Base-by-base conservation (phyloP, 1,139 yeast genomes). In the Candida tetrigidarum region DNA sequence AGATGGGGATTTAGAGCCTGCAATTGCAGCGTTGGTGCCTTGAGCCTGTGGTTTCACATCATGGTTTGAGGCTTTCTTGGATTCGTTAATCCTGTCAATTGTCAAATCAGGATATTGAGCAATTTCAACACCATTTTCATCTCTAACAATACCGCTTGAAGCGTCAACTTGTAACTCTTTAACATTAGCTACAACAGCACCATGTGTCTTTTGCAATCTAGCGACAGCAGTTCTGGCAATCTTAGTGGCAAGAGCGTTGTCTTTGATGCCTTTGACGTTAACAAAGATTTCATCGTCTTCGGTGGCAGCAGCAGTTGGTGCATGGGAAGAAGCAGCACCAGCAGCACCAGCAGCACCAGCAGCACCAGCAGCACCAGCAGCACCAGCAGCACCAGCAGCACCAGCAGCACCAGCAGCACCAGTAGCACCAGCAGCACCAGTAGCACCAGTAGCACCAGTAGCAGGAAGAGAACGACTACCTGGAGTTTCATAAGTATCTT, bases 121-220 rank as follows among this genome's bases (percentile, higher is more conserved):
- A 44, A 54, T 48, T 43, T 46, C 50, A 32, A 44, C 43, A 11
- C 68, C 70, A 14, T 54, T 50, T 43, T 68, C 71, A 48, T 69
- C 69, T 22, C 63, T 59, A 19, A 69, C 66, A 16, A 55, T 49
- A 10, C 74, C 74, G 26, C 66, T 57, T 8, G 43, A 42, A 14
- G 70, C 67, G 50, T 69, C 66, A 33, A 69, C 65, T 42, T 52
- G 63, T 35, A 69, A 53, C 44, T 63, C 69, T 45, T 61, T 58
- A 16, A 60, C 62, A 10, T 51, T 47, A 2, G 55, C 49, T 36
- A 67, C 53, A 1, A 61, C 49, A n/a, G 60, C 59, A 3, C 67
- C 67, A 27, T 58, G 57, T 10, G 57, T 52, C 45, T 61, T 61
- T 48, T 53, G 51, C 25, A 69, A 60, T 16, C 60, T 51, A 6